Conservation (phyloP, 441 rosid species). For the Euphorbia celastroides region DNA sequence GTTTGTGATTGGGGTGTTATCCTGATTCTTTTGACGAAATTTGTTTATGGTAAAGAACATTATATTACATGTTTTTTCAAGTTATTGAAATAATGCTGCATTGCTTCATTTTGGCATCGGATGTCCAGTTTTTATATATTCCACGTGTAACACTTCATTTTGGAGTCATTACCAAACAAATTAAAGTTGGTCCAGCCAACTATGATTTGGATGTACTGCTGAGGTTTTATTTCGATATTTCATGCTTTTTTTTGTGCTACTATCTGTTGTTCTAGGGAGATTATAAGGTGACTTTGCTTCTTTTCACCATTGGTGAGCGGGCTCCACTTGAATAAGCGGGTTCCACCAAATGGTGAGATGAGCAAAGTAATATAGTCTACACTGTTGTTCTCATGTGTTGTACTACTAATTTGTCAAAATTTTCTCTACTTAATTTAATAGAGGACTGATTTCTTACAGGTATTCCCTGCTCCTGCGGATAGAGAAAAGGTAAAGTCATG, state of each 20-base stretch:
- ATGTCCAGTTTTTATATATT: background rate
- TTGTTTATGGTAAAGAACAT: background rate
- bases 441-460: constrained; percentile 38
- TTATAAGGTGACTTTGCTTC: no score
- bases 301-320: no score
- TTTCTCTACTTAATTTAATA: constrained; percentile 2
- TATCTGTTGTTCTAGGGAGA: background rate
- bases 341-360: no score
- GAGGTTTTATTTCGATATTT: background rate
- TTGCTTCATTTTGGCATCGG: background rate
- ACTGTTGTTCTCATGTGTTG: background rate
- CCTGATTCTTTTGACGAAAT: background rate
- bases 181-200: background rate
- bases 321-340: no score
- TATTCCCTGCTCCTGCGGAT: constrained; percentile 78
- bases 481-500: constrained; percentile 92
- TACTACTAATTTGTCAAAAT: background rate
- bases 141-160: background rate
- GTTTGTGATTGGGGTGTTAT: background rate
- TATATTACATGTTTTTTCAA: background rate
- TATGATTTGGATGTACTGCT: background rate
- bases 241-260: background rate
- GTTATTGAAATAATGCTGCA: background rate
- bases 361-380: no score
- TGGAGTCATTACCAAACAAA: background rate